Conservation (phyloP, 164 flowering plant genomes). For the Vitis vinifera region DNA sequence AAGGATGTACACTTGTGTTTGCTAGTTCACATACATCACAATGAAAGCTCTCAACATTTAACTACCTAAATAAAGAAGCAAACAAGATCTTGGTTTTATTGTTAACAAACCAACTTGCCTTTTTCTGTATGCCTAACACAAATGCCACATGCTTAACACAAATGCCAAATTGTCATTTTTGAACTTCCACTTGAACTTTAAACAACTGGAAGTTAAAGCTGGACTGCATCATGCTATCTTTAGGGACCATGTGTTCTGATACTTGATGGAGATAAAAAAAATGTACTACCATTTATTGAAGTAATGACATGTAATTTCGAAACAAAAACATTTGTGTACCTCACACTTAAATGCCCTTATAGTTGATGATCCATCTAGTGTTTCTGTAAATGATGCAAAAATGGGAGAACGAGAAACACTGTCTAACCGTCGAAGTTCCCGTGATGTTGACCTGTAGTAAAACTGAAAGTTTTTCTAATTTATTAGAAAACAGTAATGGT, state of each 20-base stretch:
- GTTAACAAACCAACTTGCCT: too few species aligned
- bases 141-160: too few species aligned
- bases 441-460: slow-evolving; percentile 89
- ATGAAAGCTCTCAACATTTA: too few species aligned
- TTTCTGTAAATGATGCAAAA: slow-evolving; percentile 93
- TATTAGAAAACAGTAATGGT: slow-evolving; percentile 2
- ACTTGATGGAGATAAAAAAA: neutral
- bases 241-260: neutral
- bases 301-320: neutral
- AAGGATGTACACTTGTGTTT: too few species aligned
- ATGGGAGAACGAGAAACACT: slow-evolving; percentile 96
- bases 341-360: slow-evolving; percentile 80
- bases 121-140: too few species aligned
- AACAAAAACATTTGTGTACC: slow-evolving; percentile 40
- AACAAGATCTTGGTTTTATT: too few species aligned
- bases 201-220: too few species aligned
- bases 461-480: slow-evolving; percentile 45
- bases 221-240: too few species aligned
- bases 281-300: neutral
- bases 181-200: too few species aligned
- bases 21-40: too few species aligned
- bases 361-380: slow-evolving; percentile 84
- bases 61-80: too few species aligned
- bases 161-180: too few species aligned
- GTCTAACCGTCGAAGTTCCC: slow-evolving; percentile 90